phyloP scores from a whole-genome alignment of 2,329 filamentous ascomycete species.

The Apiospora malaysiana region DNA sequence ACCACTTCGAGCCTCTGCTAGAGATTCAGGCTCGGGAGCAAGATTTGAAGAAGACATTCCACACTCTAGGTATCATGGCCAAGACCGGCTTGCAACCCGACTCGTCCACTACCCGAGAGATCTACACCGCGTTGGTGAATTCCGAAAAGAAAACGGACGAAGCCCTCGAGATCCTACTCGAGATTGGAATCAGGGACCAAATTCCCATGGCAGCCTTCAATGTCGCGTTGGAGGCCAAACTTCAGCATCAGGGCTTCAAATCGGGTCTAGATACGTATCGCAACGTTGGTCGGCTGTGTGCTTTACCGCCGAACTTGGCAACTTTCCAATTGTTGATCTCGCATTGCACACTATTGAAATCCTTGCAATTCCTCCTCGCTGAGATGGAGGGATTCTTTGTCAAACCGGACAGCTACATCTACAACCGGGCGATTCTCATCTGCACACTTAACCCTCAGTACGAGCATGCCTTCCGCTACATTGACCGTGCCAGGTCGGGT shows the following conservation, averaged over 20 bases:
- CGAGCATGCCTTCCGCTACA: constrained; percentile 41
- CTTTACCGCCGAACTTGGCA: constrained; percentile 40
- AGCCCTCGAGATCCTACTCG: constrained; percentile 62
- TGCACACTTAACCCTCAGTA: constrained; percentile 41
- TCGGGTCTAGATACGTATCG: constrained; percentile 45
- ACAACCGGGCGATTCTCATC: constrained; percentile 42
- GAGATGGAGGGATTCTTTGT: constrained; percentile 47
- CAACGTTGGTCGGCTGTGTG: constrained; percentile 43
- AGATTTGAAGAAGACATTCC: constrained; percentile 71
- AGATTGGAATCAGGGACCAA: constrained; percentile 49
- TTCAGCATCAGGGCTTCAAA: constrained; percentile 32
- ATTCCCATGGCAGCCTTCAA: constrained; percentile 48
- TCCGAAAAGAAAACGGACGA: constrained; percentile 52
- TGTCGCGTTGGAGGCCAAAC: constrained; percentile 46
- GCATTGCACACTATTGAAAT: constrained; percentile 35
- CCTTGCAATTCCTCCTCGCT: constrained; percentile 41
- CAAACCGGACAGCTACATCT: constrained; percentile 35
- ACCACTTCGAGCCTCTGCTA: constrained; percentile 83
- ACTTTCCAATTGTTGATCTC: constrained; percentile 45
- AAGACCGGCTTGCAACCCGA: constrained; percentile 64
- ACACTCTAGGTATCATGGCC: constrained; percentile 76
- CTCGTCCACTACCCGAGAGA: constrained; percentile 64
- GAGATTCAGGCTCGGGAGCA: constrained; percentile 68
- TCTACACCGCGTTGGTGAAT: constrained; percentile 62
- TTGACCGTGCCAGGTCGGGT: constrained; percentile 34